Base-by-base conservation (phyloP, 371 early-diverging fungal genomes). In the Thermomucor indicae-seudaticae region DNA sequence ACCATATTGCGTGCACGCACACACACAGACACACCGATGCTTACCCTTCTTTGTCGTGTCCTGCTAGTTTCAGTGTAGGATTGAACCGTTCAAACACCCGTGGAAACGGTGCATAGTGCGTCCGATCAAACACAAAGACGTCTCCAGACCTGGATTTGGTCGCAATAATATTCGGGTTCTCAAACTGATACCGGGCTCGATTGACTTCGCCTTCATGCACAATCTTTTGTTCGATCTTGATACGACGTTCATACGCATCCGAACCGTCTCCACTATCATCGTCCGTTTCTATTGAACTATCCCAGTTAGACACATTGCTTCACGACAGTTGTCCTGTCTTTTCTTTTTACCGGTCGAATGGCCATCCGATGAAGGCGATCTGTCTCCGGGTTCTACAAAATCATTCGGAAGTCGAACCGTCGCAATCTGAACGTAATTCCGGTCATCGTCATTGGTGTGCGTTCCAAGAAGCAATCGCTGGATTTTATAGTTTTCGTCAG, bases 161-260 rank as follows among this genome's bases (percentile, higher is more conserved):
- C 8, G 97, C 99, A 57, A 99, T 92, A 19, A 99, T 76, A 64
- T 95, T 85, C 10, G 90, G 88, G 58, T 97, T 91, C 49, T 79
- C 80, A 43, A 95, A 96, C 88, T 93, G 95, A 65, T 93, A 94
- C 32, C 96, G 86, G 20, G 95, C 96, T 45, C 94, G 73, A 70
- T 96, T 97, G 54, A 96, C 91, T 76, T 97, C 97, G 29, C 95
- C 95, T 47, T 94, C 94, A 57, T 97, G 97, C 60, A 81, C 80
- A 64, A 96, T 95, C 27, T 80, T 79, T 65, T 97, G 96, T 52
- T 81, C 80, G 40, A 95, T 85, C 34, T 70, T 78, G 54, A 95
- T 84, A 57, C 85, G 53, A 79, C 80, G 81, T 53, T 90, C 80
- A 14, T 83, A 83, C 19, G 80, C 77, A 16, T 65, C 80, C 35